Base-by-base conservation (phyloP, 192 early-diverging fungal genomes). In the Entomortierella lignicola region DNA sequence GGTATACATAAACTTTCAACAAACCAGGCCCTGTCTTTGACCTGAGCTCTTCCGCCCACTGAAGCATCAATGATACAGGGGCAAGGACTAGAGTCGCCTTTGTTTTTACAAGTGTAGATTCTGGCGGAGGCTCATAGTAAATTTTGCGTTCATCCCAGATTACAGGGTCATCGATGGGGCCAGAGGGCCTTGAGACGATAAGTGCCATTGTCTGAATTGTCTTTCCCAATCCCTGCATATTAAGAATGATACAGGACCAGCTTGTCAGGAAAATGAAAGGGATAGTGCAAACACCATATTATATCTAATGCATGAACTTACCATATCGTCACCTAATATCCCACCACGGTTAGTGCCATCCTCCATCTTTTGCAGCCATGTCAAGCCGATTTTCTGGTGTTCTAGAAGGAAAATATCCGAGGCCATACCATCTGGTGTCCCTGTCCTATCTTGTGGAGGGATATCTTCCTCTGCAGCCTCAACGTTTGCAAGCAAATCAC, bases 131-230 rank as follows among this genome's bases (percentile, higher is more conserved):
- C 5, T 29, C 32, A 37, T 53, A 26, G 27, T 63, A 51, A 8
- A 17, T 10, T 21, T 57, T 43, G 18, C 26, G 31, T 25, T 64
- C 41, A 56, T 77, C 74, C 60, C 66, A 63, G 30, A 60, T 59
- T 25, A 82, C 57, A 1, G 52, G 31, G 13, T 58, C 63, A 10
- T 32, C 60, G 1, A 61, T 69, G 2, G 75, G 69, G 4, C 53
- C 60, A 2, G 21, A 47, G 7, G 74, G 75, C 11, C 60, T 27
- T 21, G 72, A 71, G 25, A 69, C 68, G 18, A 93, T 86, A 0
- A 90, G 69, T 3, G 92, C 84, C 53, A 96, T 84, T 5, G 89
- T 81, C 69, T 96, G 93, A 2, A 96, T 68, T 0, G 94, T 94
- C 73, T 96, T 93, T 6, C 91, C 91, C 47, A 91, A 70, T 17